Percentiles rank a stretch among this genome's conserved stretches.
phyloP scores from a whole-genome alignment of 805 yeast genomes.

The Metschnikowia arizonensis region DNA sequence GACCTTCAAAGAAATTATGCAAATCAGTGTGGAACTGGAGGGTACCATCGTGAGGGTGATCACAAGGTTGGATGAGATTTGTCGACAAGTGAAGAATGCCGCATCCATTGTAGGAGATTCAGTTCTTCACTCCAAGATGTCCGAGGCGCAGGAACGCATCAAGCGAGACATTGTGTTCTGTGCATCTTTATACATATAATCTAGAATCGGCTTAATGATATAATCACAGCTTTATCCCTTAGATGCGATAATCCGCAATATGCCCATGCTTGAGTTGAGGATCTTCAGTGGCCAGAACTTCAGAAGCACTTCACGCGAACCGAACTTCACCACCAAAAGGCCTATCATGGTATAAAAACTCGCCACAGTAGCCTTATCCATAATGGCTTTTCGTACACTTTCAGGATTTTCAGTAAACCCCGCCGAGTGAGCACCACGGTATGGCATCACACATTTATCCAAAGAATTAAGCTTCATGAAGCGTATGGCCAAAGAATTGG shows the following conservation, averaged over 20 bases:
- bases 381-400: constrained; percentile 15
- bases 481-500: constrained; percentile 18
- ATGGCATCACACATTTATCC: constrained; percentile 29
- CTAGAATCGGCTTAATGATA: too few species aligned
- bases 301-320: constrained; percentile 21
- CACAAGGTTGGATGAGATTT: constrained; percentile 88
- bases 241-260: constrained; percentile 21
- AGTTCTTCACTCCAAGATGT: constrained; percentile 82
- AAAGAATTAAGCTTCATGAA: constrained; percentile 33
- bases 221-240: too few species aligned
- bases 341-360: constrained; percentile 40
- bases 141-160: constrained; percentile 87
- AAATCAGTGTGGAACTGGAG: constrained; percentile 83
- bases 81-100: constrained; percentile 91
- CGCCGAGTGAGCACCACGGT: constrained; percentile 25
- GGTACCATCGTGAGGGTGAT: constrained; percentile 97
- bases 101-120: constrained; percentile 94
- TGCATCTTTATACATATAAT: constrained; percentile 73
- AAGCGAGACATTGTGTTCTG: constrained; percentile 97
- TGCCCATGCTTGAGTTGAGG: constrained; percentile 22
- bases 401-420: constrained; percentile 17
- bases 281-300: constrained; percentile 16
- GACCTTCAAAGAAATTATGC: constrained; percentile 89
- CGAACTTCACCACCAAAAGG: constrained; percentile 27
- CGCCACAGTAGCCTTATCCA: constrained; percentile 27